These are phyloP conservation scores for Crithidia thermophila DNA, from an alignment of 208 protist genomes.

Conservation along the genomic window DNA sequence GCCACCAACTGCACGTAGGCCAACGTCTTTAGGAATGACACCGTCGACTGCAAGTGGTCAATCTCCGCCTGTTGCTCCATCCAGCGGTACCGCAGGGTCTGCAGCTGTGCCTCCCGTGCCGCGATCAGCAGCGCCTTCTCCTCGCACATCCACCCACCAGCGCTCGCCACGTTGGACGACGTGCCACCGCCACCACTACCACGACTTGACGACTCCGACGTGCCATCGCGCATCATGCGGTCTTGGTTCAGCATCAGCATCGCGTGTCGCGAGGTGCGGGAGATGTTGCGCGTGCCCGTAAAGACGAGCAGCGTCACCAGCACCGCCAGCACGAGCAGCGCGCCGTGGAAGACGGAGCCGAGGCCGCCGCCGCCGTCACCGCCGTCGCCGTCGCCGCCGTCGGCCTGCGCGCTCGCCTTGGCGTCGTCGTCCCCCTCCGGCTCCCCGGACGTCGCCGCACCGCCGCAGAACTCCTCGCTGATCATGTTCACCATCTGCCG, in stretches of 20 bases:
- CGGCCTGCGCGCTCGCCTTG: slow-evolving; percentile 1
- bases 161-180: background rate
- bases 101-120: slow-evolving; percentile 72
- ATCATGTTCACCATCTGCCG: slow-evolving; percentile 83
- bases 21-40: slow-evolving; percentile 59
- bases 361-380: slow-evolving; percentile 24
- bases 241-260: slow-evolving; percentile 29
- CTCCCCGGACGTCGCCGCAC: slow-evolving; percentile 19
- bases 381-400: slow-evolving; percentile 10
- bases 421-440: slow-evolving; percentile 1
- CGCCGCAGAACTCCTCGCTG: slow-evolving; percentile 56
- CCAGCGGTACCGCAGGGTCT: slow-evolving; percentile 79
- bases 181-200: background rate
- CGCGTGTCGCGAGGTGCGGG: slow-evolving; percentile 32
- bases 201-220: background rate
- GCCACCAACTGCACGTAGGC: slow-evolving; percentile 41
- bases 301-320: slow-evolving; percentile 66
- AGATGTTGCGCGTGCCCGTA: slow-evolving; percentile 47
- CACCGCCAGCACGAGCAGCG: slow-evolving; percentile 61
- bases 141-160: slow-evolving; percentile 35
- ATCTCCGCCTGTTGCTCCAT: slow-evolving; percentile 72
- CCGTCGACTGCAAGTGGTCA: slow-evolving; percentile 43
- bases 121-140: slow-evolving; percentile 66
- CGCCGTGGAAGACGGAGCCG: slow-evolving; percentile 60
- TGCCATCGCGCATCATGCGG: slow-evolving; percentile 15